Base-by-base conservation (phyloP, 2,329 filamentous ascomycete species). In the Septoria linicola region DNA sequence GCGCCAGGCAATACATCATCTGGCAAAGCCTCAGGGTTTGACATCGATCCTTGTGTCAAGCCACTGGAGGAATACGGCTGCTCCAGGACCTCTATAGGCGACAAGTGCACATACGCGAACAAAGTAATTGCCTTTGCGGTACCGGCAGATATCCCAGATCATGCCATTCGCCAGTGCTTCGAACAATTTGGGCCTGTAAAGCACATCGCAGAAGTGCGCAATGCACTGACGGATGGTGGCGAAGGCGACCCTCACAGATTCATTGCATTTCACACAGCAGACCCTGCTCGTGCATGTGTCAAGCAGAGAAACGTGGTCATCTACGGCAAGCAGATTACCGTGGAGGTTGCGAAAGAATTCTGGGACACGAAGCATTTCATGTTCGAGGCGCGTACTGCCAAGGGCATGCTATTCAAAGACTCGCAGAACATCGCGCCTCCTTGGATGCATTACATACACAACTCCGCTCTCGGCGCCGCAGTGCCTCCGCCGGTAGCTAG, bases 91-190 rank as follows among this genome's bases (percentile, higher is more conserved):
- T 16, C 4, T n/a, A 57, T 61, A 32, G 57, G 55, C 8, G 36
- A 46, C 4, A 48, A 53, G 16, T 61, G 59, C 30, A 37, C 31
- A 6, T 55, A 51, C 27, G 59, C 53, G 10, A 49, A 50, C 16
- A 59, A 55, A 53, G 34, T 61, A 17, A 42, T 58, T 16, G 43
- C 55, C 8, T 59, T 61, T 31, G 20, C 51, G 5, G 46, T 53
- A 17, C 49, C 49, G 10, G n/a, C 7, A 10, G 31, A 27, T 14
- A 17, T 49, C 7, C 16, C 46, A 10, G 36, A 43, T 14, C 27
- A 30, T 19, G 31, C 45, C 19, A 19, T 59, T n/a, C 13, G 19
- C 17, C 19, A 30, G 8, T 55, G 46, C 40, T 57, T 60, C 25
- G 21, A 27, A 11, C 40, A 46, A 14, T 59, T 57, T 27, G 56